These are phyloP conservation scores for Geranium incanum DNA, from an alignment of 441 rosid species.

Conservation along the genomic window DNA sequence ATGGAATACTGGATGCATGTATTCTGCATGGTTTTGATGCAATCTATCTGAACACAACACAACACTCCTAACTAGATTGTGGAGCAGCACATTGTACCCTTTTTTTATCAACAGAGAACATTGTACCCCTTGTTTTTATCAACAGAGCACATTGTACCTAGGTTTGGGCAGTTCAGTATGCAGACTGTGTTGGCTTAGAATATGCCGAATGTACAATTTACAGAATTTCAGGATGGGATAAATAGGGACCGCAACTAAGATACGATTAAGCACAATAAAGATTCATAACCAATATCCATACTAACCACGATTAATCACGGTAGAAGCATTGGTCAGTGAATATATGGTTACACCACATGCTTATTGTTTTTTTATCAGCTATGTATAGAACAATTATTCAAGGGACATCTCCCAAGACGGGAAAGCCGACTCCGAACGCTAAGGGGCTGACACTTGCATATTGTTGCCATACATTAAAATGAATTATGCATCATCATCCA, in stretches of 20 bases:
- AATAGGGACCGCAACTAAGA: neutral
- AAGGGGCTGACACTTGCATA: neutral
- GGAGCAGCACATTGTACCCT: neutral
- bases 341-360: neutral
- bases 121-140: too few relatives aligned
- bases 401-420: too few relatives aligned
- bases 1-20: neutral
- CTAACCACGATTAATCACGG: neutral
- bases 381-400: too few relatives aligned
- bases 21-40: neutral
- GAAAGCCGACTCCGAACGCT: too few relatives aligned
- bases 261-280: neutral
- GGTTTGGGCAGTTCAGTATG: neutral
- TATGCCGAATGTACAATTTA: neutral
- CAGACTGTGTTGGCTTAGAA: neutral
- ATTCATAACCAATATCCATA: neutral
- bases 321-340: neutral
- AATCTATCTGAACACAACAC: neutral
- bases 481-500: neutral
- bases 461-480: neutral
- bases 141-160: neutral
- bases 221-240: neutral
- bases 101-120: too few relatives aligned
- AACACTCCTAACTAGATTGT: neutral
- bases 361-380: too few relatives aligned